Evolutionary conservation across 75 land plant species (phyloP), one percentile per base, ranked within the genome.

Genomic region (Selaginella moellendorffii): DNA sequence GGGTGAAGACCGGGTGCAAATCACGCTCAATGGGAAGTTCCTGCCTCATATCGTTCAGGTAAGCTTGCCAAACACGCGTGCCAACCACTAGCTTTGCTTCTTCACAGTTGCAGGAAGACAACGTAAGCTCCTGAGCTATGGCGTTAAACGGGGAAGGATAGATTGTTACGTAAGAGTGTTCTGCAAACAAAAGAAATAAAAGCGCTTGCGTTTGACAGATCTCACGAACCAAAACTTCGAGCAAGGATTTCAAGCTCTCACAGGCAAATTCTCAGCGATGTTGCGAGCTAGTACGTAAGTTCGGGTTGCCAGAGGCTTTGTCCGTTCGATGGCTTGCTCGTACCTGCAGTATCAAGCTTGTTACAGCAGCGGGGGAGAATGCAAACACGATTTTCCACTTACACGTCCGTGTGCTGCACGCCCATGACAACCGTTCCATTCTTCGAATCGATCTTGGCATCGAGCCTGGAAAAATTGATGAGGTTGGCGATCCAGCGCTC

Each of bases 401-500:
- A 93, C 98, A 93, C 85, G 67, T 78, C 88, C n/a, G 77, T 71
- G 36, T 80, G 79, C 24, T 70, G 83, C 20, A 88, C 78, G 17
- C 78, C 90, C 98, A 93, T 93, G 2, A 83, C 66, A 63, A 93
- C 79, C 54, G 98, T 89, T 68, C 98, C 96, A 27, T 83, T 65
- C 63, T 76, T 72, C 0, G 98, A 80, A 67, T 90, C 96, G 54
- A 86, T 90, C 79, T 82, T 86, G 14, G 96, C 96, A 76, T 86
- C 90, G 53, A 83, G 77, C 52, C 85, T 78, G 36, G 77, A 73
- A 71, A 63, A 72, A 46, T 72, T 70, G 29, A 89, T 77, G 10
- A 86, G 82, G 69, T 86, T 86, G 66, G 82, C 80, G 29, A 92
- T 88, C 95, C 95, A 93, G 30, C 89, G 74, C 68, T 88, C 90